Evolutionary conservation across 2,329 filamentous ascomycete genomes (phyloP).

Genomic region (Ploettnerulaceae sp.): DNA sequence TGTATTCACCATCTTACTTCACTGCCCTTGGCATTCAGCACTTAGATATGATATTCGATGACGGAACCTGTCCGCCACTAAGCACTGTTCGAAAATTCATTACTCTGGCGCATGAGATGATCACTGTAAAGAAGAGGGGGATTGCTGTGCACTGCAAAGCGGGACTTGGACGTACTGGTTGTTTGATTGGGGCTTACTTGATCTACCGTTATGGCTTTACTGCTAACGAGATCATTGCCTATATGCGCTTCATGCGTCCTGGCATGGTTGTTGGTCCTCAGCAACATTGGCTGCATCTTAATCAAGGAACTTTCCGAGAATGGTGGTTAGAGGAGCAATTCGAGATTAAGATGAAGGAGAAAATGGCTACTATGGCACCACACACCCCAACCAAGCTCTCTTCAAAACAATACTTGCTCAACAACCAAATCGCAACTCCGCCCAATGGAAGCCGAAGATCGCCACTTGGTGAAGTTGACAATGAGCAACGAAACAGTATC

Average conservation of each 20-base stretch:
- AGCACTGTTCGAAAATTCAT: constrained; percentile 92
- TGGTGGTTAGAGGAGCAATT: constrained; percentile 79
- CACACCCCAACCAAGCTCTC: constrained; percentile 58
- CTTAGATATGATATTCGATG: constrained; percentile 99
- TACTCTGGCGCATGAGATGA: constrained; percentile 89
- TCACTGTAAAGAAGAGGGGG: constrained; percentile 81
- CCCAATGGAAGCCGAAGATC: constrained; percentile 75
- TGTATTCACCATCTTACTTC: constrained; percentile 97
- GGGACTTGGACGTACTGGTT: constrained; percentile 89
- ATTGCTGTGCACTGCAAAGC: constrained; percentile 99
- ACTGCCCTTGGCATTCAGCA: constrained; percentile 92
- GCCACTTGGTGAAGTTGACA: constrained; percentile 89
- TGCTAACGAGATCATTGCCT: constrained; percentile 93
- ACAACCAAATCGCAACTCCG: constrained; percentile 73
- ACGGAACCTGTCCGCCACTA: constrained; percentile 89
- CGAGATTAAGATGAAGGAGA: constrained; percentile 45
- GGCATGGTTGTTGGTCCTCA: constrained; percentile 99
- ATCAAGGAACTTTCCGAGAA: constrained; percentile 94
- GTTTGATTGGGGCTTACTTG: constrained; percentile 92
- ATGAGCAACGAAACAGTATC: constrained; percentile 60
- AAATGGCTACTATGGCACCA: constrained; percentile 43
- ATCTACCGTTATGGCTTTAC: constrained; percentile 98
- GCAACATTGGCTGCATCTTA: constrained; percentile 97
- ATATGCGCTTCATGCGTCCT: constrained; percentile 98
- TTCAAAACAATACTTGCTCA: constrained; percentile 53